Base-by-base conservation (phyloP, 108 stramenopile genomes). In the Cyclotella cryptica region DNA sequence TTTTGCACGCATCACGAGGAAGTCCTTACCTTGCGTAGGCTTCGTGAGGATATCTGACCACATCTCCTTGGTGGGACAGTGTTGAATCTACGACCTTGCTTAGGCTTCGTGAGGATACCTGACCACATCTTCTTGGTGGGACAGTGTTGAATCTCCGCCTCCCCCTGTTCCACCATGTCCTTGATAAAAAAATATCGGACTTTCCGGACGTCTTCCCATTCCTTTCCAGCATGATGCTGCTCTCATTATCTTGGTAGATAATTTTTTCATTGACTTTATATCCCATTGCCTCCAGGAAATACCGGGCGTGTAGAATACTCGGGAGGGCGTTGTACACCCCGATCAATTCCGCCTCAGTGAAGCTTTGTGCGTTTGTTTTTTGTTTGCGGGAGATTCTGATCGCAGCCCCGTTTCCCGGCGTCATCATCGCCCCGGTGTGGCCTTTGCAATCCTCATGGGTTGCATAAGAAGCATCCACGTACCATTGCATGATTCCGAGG, bases 171-270 rank as follows among this genome's bases (percentile, higher is more conserved):
- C n/a, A n/a, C n/a, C n/a, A n/a, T n/a, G n/a, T n/a, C n/a, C n/a
- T n/a, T n/a, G n/a, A n/a, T n/a, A n/a, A n/a, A n/a, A n/a, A n/a
- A n/a, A n/a, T 55, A 11, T 19, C 19, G 12, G 19, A 55, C 19
- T 11, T n/a, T 9, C 54, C 70, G 15, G 75, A 78, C 0, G 28
- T 51, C 35, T 59, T 53, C 10, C 84, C 87, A 60, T 85, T 85
- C 1, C 78, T 77, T 47, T 87, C 77, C 13, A 87, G 61, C 12
- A 77, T 63, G 43, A 88, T 85, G 21, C 81, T 60, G 39, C 87
- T 88, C 40, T 59, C 40, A 69, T 88, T 88, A 59, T 85, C 87
- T 46, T 80, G 84, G 52, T 66, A 83, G 9, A 55, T 19, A n/a
- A 55, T 13, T 19, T 13, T 19, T 9, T 13, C 54, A 9, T 55